Evolutionary conservation across 1,139 yeast genomes (phyloP).

Genomic region (Hemisphaericaspora xylofermentans): DNA sequence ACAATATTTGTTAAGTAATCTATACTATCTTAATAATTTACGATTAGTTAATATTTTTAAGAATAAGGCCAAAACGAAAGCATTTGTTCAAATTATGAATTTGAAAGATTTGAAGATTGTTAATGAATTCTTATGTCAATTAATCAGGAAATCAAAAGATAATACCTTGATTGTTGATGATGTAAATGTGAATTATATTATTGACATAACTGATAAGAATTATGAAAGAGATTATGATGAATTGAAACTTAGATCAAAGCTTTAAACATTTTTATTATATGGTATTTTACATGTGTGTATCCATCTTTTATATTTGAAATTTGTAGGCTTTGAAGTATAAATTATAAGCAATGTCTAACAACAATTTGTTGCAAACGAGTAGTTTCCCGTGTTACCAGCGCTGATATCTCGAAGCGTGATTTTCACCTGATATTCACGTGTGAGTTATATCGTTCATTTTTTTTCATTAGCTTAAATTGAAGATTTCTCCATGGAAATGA

Average conservation of each 20-base stretch:
- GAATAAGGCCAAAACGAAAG: conserved; percentile 44
- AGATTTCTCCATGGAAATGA: too few species aligned
- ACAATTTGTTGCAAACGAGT: too few species aligned
- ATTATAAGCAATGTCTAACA: too few species aligned
- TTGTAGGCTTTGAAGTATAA: too few species aligned
- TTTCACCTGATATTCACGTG: too few species aligned
- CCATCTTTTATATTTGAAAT: too few species aligned
- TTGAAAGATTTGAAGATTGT: conserved; percentile 31
- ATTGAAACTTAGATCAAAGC: conserved; percentile 4
- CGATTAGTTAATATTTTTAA: conserved; percentile 38
- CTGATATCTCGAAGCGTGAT: too few species aligned
- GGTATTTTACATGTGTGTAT: too few species aligned
- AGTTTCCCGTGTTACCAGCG: too few species aligned
- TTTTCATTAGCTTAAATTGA: too few species aligned
- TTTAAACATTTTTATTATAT: conserved; percentile 6
- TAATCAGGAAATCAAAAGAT: conserved; percentile 17
- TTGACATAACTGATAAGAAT: conserved; percentile 40
- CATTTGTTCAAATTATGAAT: conserved; percentile 37
- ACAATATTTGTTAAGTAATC: conserved; percentile 43
- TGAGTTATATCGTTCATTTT: too few species aligned
- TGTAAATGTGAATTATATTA: conserved; percentile 31
- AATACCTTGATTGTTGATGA: conserved; percentile 17
- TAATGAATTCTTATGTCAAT: conserved; percentile 26
- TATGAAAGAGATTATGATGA: conserved; percentile 20
- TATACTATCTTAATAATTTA: conserved; percentile 41